Percentiles rank a stretch among this genome's conserved stretches.
These are phyloP conservation scores for Trifolium repens DNA, from an alignment of 306 rosid genomes.

Conservation along the genomic window DNA sequence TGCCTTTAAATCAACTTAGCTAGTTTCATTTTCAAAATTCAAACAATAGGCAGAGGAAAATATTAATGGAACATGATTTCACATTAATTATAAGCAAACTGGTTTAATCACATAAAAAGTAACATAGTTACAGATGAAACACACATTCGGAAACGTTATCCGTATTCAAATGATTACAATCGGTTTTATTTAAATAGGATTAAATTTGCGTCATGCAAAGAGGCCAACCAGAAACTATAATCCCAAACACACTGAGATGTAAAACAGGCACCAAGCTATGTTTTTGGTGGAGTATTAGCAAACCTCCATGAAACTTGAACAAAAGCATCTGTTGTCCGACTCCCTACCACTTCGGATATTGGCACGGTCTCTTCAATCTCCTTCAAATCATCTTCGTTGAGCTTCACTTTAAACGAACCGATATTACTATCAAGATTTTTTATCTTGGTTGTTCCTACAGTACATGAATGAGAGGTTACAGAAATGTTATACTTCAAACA, in stretches of 20 bases:
- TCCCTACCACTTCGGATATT: conserved; percentile 52
- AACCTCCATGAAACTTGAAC: conserved; percentile 61
- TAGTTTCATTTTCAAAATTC: too few species aligned
- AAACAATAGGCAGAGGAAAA: background rate
- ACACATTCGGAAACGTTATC: conserved; percentile 8
- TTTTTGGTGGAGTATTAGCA: conserved; percentile 53
- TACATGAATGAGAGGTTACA: conserved; percentile 1
- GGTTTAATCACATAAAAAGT: background rate
- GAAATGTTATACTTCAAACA: background rate
- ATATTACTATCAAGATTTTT: conserved; percentile 61
- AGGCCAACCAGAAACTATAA: background rate
- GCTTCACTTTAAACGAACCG: conserved; percentile 53
- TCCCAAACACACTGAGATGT: background rate
- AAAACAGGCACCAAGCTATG: background rate
- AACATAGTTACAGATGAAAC: background rate
- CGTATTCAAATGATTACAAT: background rate
- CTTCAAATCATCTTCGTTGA: conserved; percentile 49
- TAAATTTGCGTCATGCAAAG: background rate
- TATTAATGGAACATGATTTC: background rate
- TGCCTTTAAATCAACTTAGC: background rate
- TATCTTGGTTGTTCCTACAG: conserved; percentile 68
- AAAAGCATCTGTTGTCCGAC: conserved; percentile 43
- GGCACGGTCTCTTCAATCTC: conserved; percentile 58
- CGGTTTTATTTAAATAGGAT: conserved; percentile 5
- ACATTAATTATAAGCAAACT: background rate